phyloP scores from a whole-genome alignment of 2,329 filamentous ascomycete genomes.

The Diaporthe sp. region DNA sequence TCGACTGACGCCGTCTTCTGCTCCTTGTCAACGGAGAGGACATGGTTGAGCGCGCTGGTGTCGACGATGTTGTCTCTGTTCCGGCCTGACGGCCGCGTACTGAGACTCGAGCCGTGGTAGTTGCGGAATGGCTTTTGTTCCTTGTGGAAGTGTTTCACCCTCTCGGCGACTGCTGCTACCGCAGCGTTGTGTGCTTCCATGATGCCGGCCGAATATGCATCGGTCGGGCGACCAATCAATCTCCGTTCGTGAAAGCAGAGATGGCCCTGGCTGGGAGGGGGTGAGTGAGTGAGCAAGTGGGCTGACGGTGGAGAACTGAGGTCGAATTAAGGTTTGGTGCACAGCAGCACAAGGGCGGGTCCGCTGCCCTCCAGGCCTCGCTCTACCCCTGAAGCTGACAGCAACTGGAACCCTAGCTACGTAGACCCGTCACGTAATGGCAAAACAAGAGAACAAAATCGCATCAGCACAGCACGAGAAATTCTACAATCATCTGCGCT shows the following conservation, averaged over 20 bases:
- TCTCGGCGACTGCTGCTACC: slow-evolving; percentile 54
- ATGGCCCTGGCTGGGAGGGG: background rate
- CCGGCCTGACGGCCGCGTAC: slow-evolving; percentile 69
- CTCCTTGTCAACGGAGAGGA: slow-evolving; percentile 68
- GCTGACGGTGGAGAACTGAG: background rate
- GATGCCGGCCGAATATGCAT: background rate
- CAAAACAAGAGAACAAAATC: background rate
- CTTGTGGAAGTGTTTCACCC: slow-evolving; percentile 56
- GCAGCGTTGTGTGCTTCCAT: slow-evolving; percentile 58
- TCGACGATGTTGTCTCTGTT: slow-evolving; percentile 69
- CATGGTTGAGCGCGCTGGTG: slow-evolving; percentile 70
- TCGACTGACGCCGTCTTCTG: slow-evolving; percentile 70
- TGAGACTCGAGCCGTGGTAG: slow-evolving; percentile 82
- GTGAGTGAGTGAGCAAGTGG: background rate
- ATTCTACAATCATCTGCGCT: background rate
- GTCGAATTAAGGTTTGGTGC: slow-evolving; percentile 20
- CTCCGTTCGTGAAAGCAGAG: background rate
- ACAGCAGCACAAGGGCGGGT: background rate
- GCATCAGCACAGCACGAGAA: background rate
- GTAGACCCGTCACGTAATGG: no score
- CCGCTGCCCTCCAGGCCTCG: background rate
- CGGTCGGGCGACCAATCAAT: background rate
- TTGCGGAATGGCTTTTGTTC: slow-evolving; percentile 72
- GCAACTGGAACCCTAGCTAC: background rate
- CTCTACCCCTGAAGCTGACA: slow-evolving; percentile 14